Evolutionary conservation across 1,284 basidiomycete genomes (phyloP).

Genomic region (Paramarasmius palmivorus): DNA sequence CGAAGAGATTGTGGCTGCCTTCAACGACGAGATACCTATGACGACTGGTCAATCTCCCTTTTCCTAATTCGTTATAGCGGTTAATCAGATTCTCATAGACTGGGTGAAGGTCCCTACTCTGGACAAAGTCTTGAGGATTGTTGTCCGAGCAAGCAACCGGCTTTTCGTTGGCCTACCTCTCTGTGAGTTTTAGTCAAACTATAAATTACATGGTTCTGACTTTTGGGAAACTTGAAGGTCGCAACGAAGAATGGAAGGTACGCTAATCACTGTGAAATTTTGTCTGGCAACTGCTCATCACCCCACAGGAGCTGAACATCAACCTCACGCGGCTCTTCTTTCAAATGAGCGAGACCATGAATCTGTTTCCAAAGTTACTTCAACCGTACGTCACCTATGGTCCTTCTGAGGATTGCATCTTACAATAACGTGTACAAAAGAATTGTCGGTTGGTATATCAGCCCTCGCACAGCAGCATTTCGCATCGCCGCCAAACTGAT

Average conservation of each 20-base stretch:
- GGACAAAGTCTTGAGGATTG: conserved; percentile 7
- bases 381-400: background rate
- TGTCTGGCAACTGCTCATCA: background rate
- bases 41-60: too few species aligned
- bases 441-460: conserved; percentile 6
- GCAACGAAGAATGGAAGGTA: background rate
- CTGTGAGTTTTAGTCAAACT: conserved; percentile 9
- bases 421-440: background rate
- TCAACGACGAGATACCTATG: too few species aligned
- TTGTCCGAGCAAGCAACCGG: conserved; percentile 18
- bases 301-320: background rate
- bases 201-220: background rate
- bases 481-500: conserved; percentile 29
- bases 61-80: too few species aligned
- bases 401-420: background rate
- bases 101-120: background rate
- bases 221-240: background rate
- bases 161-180: conserved; percentile 21
- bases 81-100: background rate
- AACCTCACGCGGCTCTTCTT: background rate
- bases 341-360: background rate
- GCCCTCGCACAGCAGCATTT: conserved; percentile 6
- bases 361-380: background rate
- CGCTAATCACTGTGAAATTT: background rate
- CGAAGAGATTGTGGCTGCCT: too few species aligned